Base-by-base conservation (phyloP, 179 eudicot species). In the Gypsophila paniculata region DNA sequence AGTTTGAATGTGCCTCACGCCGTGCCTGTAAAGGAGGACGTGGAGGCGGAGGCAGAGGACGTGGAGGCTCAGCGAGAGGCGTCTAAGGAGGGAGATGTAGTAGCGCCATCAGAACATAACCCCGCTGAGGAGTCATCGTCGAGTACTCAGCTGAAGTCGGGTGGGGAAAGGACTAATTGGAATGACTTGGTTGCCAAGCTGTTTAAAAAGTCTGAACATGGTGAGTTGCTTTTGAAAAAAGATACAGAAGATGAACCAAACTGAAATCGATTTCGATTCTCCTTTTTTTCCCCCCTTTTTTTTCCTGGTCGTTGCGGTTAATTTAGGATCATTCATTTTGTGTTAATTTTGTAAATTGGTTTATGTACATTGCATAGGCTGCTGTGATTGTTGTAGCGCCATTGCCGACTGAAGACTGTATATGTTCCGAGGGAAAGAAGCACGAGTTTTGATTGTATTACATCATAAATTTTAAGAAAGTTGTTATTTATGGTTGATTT, bases 1-100 rank as follows among this genome's bases (percentile, higher is more conserved):
- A 81, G 80, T 68, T 79, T 88, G 59, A 87, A 87, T 66, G 87
- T 91, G 73, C 97, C 97, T 59, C 84, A 88, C 72, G 91, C 93
- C 23, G 80, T 74, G 61, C 25, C 76, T 23, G 17, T 79, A 2
- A 74, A 72, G 15, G 75, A 68, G 44, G 75, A 75, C 22, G 13
- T 62, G 6, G 54, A 59, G 39, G 68, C 21, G 10, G 72, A 49
- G 14, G 52, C 70, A 12, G 72, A 59, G 7, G 70, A 46, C 9
- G 26, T 52, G 34, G 75, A 77, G 13, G 52, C 46, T 25, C 70
- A 74, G 14, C 3, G 19, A 1, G 61, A 42, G 8, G 60, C 69
- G 61, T 51, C 69, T 36, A 21, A 55, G 17, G 68, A 69, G 61
- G 72, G n/a, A n/a, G n/a, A 58, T 39, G 75, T 59, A 19, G 74